Conservation (phyloP, 148 eudicot species). For the Chenopodium quinoa region DNA sequence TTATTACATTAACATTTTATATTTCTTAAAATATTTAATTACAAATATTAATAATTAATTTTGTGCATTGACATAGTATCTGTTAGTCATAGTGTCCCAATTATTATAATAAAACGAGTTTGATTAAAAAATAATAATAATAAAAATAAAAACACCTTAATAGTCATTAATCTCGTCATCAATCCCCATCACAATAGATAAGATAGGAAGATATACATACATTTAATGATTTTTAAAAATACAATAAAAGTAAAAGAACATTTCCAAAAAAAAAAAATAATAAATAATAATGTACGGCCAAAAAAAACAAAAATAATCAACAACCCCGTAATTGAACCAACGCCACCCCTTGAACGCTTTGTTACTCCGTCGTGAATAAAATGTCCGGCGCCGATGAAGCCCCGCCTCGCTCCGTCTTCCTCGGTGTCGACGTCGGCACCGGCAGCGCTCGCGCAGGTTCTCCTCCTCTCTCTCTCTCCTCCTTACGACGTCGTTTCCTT, state of each 20-base stretch:
- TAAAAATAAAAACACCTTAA: no score
- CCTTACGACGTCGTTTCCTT: not conserved
- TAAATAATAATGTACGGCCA: not conserved
- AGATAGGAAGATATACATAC: not conserved
- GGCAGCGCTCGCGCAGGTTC: slow-evolving; percentile 99
- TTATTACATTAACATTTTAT: no score
- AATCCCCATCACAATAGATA: no score
- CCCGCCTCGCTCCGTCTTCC: slow-evolving; percentile 52
- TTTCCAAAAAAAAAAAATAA: no score
- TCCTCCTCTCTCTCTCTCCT: not conserved
- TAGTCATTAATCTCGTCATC: no score
- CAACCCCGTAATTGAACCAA: slow-evolving; percentile 11
- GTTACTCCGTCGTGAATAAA: slow-evolving; percentile 7
- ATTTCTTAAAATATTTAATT: no score
- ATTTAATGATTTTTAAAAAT: not conserved
- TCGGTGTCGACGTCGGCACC: slow-evolving; percentile 98
- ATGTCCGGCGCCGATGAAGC: slow-evolving; percentile 36
- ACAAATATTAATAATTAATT: no score
- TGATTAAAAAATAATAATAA: no score
- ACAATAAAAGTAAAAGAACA: not conserved
- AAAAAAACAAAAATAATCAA: not conserved
- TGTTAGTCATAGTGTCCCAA: no score
- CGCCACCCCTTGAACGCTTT: not conserved
- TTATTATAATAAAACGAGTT: no score
- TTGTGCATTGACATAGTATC: no score